Base-by-base conservation (phyloP, 1,284 basidiomycete species). In the Sporisorium graminicola region DNA sequence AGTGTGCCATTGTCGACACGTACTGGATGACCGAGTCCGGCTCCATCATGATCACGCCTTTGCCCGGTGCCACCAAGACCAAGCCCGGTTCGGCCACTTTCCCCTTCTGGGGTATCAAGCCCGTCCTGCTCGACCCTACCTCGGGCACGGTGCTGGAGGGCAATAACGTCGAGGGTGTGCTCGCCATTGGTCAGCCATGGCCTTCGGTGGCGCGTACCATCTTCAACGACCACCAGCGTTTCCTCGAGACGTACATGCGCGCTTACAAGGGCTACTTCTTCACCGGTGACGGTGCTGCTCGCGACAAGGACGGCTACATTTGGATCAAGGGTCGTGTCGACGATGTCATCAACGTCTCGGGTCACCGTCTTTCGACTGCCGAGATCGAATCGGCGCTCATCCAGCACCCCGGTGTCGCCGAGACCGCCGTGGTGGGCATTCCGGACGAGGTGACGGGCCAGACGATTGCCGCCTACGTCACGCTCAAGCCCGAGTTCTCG, bases 301-400 rank as follows among this genome's bases (percentile, higher is more conserved):
- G 95, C 51, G 97, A 99, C 86, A 91, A 93, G 82, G 92, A 99
- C 82, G 96, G 96, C 7, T 99, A 99, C 88, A 93, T 86, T 69
- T 86, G 85, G 86, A 98, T 99, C 88, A 95, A 95, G 87, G 96
- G 96, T 58, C 92, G 96, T 81, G 91, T 99, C 47, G 96, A 99
- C 87, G 94, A 93, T 92, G 83, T 87, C 31, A 86, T 87, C 82
- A 82, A 91, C 87, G 79, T 82, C 8, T 97, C 96, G 42, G 97
- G 96, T 3, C 96, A 99, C 87, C 92, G 97, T 85, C 89, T 99
- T 61, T 96, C 94, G 44, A 99, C 96, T 0, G 95, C 96, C 65
- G 96, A 99, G 88, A 96, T 99, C 78, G 96, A 99, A 88, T 94
- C 93, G 6, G 95, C 95, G 3, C 89, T 99, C 57, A 96, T 98